Evolutionary conservation across 495 filamentous ascomycete genomes (phyloP).

Genomic region (Neurospora sp.): DNA sequence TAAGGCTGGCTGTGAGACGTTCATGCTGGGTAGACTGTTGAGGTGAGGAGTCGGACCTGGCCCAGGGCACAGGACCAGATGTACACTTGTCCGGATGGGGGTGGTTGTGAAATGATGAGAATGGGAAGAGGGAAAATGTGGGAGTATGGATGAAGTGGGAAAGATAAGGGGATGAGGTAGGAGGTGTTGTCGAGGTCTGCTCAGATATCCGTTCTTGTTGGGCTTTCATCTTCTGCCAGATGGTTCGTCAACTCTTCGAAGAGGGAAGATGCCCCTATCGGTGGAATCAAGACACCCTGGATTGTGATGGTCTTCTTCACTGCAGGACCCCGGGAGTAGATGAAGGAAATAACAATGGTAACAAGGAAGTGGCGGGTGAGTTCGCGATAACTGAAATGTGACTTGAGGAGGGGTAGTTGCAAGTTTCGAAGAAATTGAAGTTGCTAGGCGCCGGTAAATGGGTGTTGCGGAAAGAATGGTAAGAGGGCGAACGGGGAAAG

Average conservation of each 20-base stretch:
- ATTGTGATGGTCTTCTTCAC: constrained; percentile 6
- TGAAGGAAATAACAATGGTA: background rate
- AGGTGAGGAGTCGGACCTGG: background rate
- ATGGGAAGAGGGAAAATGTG: background rate
- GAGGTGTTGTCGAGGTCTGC: constrained; percentile 8
- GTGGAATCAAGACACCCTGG: background rate
- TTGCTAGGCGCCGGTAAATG: background rate
- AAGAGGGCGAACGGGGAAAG: no score
- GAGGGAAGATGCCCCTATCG: background rate
- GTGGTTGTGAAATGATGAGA: background rate
- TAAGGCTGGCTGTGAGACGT: background rate
- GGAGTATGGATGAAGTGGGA: background rate
- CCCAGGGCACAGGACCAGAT: background rate
- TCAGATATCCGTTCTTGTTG: constrained; percentile 37
- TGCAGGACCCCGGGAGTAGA: constrained; percentile 1
- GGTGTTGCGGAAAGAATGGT: background rate
- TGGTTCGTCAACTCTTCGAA: background rate
- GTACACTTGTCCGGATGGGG: background rate
- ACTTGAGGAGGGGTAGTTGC: background rate
- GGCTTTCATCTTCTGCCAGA: constrained; percentile 19
- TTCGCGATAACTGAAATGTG: background rate
- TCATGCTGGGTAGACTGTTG: background rate
- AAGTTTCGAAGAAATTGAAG: background rate
- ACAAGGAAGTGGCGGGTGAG: background rate
- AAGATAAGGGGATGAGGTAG: background rate